Evolutionary conservation across 2,329 filamentous ascomycete species (phyloP).

Genomic region (Neurospora sp.): DNA sequence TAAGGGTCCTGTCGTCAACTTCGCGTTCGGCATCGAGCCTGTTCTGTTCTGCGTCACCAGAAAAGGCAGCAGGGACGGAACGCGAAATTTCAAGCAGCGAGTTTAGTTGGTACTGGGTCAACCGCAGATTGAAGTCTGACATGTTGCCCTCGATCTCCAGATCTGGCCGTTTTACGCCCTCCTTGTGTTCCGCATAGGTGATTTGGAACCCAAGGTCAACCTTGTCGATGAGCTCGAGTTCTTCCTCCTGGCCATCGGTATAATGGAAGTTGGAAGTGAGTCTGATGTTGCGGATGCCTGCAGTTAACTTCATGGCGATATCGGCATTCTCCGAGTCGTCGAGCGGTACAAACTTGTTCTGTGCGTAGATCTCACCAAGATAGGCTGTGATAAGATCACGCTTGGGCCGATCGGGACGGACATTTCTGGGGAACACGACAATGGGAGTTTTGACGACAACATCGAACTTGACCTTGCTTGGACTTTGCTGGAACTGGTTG

Average conservation of each 20-base stretch:
- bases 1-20: slow-evolving; percentile 48
- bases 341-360: slow-evolving; percentile 81
- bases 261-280: slow-evolving; percentile 88
- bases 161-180: slow-evolving; percentile 71
- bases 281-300: slow-evolving; percentile 85
- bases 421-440: slow-evolving; percentile 78
- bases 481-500: slow-evolving; percentile 83
- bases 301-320: slow-evolving; percentile 79
- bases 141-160: slow-evolving; percentile 85
- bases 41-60: slow-evolving; percentile 59
- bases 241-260: slow-evolving; percentile 59
- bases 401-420: slow-evolving; percentile 57
- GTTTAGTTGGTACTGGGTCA: slow-evolving; percentile 86
- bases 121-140: slow-evolving; percentile 82
- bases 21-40: slow-evolving; percentile 68
- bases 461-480: slow-evolving; percentile 87
- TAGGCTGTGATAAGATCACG: slow-evolving; percentile 86
- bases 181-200: slow-evolving; percentile 78
- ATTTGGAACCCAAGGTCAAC: slow-evolving; percentile 91
- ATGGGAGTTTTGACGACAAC: slow-evolving; percentile 92
- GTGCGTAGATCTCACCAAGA: slow-evolving; percentile 92
- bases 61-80: slow-evolving; percentile 81
- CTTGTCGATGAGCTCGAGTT: slow-evolving; percentile 93
- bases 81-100: slow-evolving; percentile 81
- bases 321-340: slow-evolving; percentile 65